phyloP scores from a whole-genome alignment of 768 basidiomycete species.

The Mrakia frigida region DNA sequence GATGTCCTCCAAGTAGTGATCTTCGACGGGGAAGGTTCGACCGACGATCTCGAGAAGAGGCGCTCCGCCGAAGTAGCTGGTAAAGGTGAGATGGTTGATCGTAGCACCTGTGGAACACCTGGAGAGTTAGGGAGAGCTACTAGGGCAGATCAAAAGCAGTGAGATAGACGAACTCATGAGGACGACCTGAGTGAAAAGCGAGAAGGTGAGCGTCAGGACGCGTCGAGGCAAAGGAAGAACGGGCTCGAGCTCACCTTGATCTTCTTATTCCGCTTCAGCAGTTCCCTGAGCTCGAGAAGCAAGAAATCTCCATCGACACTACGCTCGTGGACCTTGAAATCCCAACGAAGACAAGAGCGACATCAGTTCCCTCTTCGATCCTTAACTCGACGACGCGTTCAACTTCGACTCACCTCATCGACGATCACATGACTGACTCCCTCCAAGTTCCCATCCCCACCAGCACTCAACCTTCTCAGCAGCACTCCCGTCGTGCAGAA shows the following conservation, averaged over 20 bases:
- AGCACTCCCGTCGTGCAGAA: constrained; percentile 96
- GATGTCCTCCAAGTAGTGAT: constrained; percentile 74
- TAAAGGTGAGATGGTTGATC: constrained; percentile 81
- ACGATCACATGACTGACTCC: constrained; percentile 79
- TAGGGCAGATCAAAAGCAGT: background rate
- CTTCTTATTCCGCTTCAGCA: constrained; percentile 58
- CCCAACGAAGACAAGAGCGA: background rate
- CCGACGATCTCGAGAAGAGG: constrained; percentile 82
- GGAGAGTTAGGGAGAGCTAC: background rate
- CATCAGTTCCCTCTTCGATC: background rate
- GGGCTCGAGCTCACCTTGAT: constrained; percentile 71
- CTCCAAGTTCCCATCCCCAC: constrained; percentile 58
- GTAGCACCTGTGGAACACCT: constrained; percentile 54
- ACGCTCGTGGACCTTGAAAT: constrained; percentile 76
- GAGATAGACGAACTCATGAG: background rate
- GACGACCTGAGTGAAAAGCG: background rate
- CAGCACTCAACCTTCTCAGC: constrained; percentile 66
- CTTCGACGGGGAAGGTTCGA: constrained; percentile 67
- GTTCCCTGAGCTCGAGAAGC: constrained; percentile 72
- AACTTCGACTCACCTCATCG: constrained; percentile 64
- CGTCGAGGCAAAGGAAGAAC: background rate
- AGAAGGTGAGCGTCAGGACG: background rate
- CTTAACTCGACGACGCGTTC: background rate
- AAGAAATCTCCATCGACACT: constrained; percentile 87
- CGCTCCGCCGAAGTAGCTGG: constrained; percentile 70